phyloP scores from a whole-genome alignment of 208 protist species.

The Lotmaria passim region DNA sequence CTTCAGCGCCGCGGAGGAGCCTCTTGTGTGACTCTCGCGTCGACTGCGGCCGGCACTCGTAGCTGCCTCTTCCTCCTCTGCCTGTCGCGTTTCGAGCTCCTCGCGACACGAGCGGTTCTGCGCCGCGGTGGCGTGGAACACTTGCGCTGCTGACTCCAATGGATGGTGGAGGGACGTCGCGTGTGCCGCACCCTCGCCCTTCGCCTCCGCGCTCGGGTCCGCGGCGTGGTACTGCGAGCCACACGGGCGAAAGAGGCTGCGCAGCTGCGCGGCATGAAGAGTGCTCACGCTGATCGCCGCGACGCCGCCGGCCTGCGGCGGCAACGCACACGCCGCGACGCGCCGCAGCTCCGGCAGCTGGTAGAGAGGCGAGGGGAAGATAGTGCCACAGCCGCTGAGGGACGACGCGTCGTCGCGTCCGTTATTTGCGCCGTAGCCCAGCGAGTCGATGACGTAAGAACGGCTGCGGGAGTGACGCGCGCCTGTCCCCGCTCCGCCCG shows the following conservation, averaged over 20 bases:
- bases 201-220: neutral
- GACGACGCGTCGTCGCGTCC: neutral
- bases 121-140: constrained; percentile 18
- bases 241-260: constrained; percentile 26
- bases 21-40: neutral
- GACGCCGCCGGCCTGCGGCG: constrained; percentile 16
- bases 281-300: constrained; percentile 26
- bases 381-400: neutral
- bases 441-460: constrained; percentile 14
- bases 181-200: neutral
- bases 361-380: constrained; percentile 28
- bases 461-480: constrained; percentile 10
- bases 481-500: constrained; percentile 2
- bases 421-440: neutral
- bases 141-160: constrained; percentile 23
- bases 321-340: constrained; percentile 30
- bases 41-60: neutral
- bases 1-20: neutral
- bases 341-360: constrained; percentile 46
- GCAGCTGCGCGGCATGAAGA: constrained; percentile 29
- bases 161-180: constrained; percentile 23
- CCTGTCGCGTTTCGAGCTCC: constrained; percentile 2
- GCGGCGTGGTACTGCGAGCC: constrained; percentile 17
- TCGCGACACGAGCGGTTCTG: constrained; percentile 31
- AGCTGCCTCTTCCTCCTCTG: neutral